Conservation (phyloP, 208 protist genomes). For the Leishmania mexicana region DNA sequence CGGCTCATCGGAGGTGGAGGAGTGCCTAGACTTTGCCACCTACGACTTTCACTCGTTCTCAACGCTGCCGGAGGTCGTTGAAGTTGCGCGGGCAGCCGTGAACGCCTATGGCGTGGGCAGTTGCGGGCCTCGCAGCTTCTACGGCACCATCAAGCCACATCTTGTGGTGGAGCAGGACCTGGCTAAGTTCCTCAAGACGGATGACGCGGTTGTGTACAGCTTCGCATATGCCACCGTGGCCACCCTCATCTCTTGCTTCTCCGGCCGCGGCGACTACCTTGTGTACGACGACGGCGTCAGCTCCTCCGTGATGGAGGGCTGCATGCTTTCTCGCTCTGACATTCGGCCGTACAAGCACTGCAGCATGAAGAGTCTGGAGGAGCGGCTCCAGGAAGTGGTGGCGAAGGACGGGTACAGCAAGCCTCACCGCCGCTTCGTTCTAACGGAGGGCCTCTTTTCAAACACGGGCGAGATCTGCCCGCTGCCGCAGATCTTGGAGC, state of each 20-base stretch:
- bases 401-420: conserved; percentile 66
- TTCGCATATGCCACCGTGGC: conserved; percentile 96
- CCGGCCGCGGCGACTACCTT: conserved; percentile 92
- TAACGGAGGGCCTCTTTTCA: conserved; percentile 96
- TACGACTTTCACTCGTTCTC: conserved; percentile 95
- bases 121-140: conserved; percentile 98
- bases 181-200: conserved; percentile 88
- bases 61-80: conserved; percentile 77
- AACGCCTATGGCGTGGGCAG: conserved; percentile 96
- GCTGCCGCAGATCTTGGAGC: conserved; percentile 87
- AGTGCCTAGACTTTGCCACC: conserved; percentile 91
- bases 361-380: conserved; percentile 94
- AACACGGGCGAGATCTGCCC: conserved; percentile 90
- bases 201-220: conserved; percentile 95
- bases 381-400: conserved; percentile 72
- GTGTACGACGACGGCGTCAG: conserved; percentile 90
- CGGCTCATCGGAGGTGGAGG: conserved; percentile 30
- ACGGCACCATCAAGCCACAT: conserved; percentile 97
- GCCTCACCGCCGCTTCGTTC: conserved; percentile 91
- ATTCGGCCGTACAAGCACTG: conserved; percentile 95
- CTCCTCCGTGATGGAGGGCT: conserved; percentile 88
- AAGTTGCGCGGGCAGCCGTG: conserved; percentile 83
- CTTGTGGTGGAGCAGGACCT: conserved; percentile 92
- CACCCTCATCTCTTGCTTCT: conserved; percentile 95
- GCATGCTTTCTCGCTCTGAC: conserved; percentile 86